Conservation (phyloP, 495 filamentous ascomycete genomes). For the Penicillium antarcticum region DNA sequence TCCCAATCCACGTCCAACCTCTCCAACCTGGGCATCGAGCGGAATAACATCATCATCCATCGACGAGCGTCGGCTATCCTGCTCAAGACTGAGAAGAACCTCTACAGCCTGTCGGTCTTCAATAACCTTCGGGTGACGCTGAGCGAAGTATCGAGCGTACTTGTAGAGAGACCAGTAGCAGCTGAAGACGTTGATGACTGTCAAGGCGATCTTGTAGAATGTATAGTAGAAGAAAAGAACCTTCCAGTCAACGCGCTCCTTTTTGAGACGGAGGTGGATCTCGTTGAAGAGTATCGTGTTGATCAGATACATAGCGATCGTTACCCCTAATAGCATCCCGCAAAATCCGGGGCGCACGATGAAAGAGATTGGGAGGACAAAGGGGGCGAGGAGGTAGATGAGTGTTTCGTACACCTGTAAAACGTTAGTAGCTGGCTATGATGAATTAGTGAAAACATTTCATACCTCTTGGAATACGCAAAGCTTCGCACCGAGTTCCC, state of each 20-base stretch:
- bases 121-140: constrained; percentile 39
- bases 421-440: background rate
- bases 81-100: constrained; percentile 29
- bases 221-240: constrained; percentile 36
- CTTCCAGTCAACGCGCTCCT: constrained; percentile 30
- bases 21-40: background rate
- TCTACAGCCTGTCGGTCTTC: constrained; percentile 42
- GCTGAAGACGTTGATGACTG: constrained; percentile 37
- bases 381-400: constrained; percentile 42
- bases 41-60: constrained; percentile 4
- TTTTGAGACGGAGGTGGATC: constrained; percentile 38
- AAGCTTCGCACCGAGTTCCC: constrained; percentile 54
- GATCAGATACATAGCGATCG: constrained; percentile 35
- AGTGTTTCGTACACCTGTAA: constrained; percentile 45
- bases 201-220: constrained; percentile 39
- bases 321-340: constrained; percentile 27
- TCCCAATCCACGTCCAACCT: background rate
- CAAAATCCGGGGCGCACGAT: constrained; percentile 36
- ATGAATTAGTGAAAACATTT: background rate
- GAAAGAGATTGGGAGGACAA: constrained; percentile 45
- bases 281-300: constrained; percentile 44
- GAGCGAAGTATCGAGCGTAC: constrained; percentile 42
- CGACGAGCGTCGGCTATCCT: constrained; percentile 1
- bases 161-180: constrained; percentile 43
- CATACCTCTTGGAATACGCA: constrained; percentile 63